A percentile compares a stretch with the other conserved stretches of the same genome.
phyloP scores from a whole-genome alignment of 2,329 filamentous ascomycete genomes.

The Ophiostoma australiae region DNA sequence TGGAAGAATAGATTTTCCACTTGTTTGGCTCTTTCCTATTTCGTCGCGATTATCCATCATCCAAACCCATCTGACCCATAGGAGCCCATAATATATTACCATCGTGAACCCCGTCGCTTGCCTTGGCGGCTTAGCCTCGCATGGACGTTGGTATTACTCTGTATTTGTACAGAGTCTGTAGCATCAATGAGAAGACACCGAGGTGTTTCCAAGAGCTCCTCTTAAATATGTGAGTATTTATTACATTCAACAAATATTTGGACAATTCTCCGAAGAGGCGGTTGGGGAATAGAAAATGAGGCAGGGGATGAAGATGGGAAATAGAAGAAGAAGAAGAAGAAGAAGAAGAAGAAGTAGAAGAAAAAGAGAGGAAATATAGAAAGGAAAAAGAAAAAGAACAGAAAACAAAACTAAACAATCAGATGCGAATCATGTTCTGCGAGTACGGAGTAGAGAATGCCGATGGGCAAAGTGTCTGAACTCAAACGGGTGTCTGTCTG shows the following conservation, averaged over 20 bases:
- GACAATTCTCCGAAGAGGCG: not conserved
- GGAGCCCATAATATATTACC: not conserved
- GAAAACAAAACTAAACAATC: not conserved
- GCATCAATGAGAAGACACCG: not conserved
- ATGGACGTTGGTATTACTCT: not conserved
- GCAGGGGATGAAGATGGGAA: no score
- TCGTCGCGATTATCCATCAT: not conserved
- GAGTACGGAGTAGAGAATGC: not conserved
- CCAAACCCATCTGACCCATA: not conserved
- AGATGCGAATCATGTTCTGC: not conserved
- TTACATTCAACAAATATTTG: not conserved
- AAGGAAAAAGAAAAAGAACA: not conserved
- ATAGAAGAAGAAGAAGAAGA: no score
- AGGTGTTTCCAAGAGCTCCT: not conserved
- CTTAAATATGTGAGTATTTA: no score
- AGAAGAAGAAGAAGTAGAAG: not conserved
- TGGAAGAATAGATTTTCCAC: not conserved
- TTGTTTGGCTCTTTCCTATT: slow-evolving; percentile 9
- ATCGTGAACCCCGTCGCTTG: not conserved
- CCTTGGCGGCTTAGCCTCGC: slow-evolving; percentile 8
- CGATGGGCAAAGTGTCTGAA: no score
- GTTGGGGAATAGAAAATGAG: not conserved
- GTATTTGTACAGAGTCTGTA: no score
- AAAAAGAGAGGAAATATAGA: not conserved
- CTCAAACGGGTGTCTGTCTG: no score